Conservation (phyloP, 2,329 filamentous ascomycete genomes). For the Sporothrix globosa region DNA sequence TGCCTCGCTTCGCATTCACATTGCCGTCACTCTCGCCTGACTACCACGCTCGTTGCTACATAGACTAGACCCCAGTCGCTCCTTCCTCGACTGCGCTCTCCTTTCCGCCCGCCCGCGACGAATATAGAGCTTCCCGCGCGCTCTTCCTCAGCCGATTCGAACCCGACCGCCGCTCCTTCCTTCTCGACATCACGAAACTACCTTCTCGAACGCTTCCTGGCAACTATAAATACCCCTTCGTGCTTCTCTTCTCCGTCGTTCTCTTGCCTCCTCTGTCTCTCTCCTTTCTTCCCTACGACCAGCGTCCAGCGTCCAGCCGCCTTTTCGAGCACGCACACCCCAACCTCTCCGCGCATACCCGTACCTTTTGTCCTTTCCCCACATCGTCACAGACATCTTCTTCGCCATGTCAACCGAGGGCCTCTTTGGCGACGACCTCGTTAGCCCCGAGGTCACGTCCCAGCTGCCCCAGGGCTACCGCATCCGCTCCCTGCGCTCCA, state of each 20-base stretch:
- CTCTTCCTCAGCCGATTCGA: constrained; percentile 5
- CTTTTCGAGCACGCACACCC: neutral
- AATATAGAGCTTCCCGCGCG: neutral
- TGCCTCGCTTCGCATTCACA: constrained; percentile 5
- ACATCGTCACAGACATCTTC: neutral
- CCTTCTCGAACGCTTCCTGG: neutral
- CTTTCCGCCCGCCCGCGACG: neutral
- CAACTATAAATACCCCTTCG: neutral
- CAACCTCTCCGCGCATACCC: neutral
- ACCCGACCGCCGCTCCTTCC: neutral
- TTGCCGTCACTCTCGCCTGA: constrained; percentile 4
- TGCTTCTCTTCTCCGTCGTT: neutral
- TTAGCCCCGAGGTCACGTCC: constrained; percentile 73
- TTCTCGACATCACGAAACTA: constrained; percentile 2
- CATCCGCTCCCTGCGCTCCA: constrained; percentile 75
- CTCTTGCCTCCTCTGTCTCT: neutral
- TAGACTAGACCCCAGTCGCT: neutral
- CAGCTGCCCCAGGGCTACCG: constrained; percentile 79
- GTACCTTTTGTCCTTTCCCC: neutral
- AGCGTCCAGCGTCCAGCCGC: neutral
- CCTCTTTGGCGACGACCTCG: constrained; percentile 76
- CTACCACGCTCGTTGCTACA: constrained; percentile 15
- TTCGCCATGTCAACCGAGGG: constrained; percentile 53
- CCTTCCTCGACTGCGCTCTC: neutral
- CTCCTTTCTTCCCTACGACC: neutral